Evolutionary conservation across 257 asterid genomes (phyloP), one percentile per base, ranked within the genome.

Genomic region (Solanum commersonii): DNA sequence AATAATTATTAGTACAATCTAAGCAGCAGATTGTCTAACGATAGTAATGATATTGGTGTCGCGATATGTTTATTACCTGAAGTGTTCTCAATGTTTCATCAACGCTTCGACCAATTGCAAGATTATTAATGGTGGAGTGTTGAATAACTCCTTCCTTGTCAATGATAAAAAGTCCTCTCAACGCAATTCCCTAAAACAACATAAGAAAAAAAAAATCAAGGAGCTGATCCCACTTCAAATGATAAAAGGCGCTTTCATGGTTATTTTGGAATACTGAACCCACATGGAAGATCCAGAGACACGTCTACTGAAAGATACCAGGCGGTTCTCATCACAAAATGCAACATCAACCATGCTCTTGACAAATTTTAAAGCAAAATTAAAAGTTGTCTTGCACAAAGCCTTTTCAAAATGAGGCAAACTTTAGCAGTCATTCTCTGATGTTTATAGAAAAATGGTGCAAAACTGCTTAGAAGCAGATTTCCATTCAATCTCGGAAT

Each of bases 121-220:
- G 98, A 83, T 95, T 95, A 95, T 96, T 96, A 89, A 96, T 95
- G 88, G 99, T 96, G 38, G 99, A 93, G 92, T 96, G 99, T 86
- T 95, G 98, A 89, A 95, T 95, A 74, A 95, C 95, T 74, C 99
- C 99, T 87, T 96, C 98, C 93, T 96, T 96, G 92, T 96, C 99
- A 60, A 95, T 95, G 89, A 96, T 95, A 76, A 96, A 96, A 11
- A 96, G 98, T 73, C 99, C 99, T 93, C 99, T 94, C 88, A 96
- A 87, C 37, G 99, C 98, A 87, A 96, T 94, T 84, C 98, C 99
- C 98, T 96, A 90, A 68, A 74, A 87, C 87, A 92, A 79, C 68
- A 49, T 29, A 29, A 81, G 12, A 81, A 16, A 77, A 18, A 18
- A 18, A 49, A 16, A 0, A 27, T 46, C 40, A 81, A 0, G 67